These are phyloP conservation scores for Gamarada debralockiae DNA, from an alignment of 495 filamentous ascomycete species.

Conservation along the genomic window DNA sequence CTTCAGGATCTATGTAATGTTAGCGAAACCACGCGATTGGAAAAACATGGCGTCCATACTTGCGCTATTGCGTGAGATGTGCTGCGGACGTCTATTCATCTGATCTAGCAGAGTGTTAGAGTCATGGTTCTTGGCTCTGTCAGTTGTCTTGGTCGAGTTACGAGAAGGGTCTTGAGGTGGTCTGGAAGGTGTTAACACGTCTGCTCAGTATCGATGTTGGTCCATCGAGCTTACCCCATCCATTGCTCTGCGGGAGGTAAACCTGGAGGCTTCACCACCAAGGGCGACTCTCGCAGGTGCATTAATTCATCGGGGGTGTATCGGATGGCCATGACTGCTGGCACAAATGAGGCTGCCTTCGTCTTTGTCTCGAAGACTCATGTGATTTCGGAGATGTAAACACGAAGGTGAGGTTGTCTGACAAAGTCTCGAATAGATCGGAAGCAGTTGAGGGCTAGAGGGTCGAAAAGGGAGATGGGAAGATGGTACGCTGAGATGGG, in stretches of 20 bases:
- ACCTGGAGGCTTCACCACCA: conserved; percentile 73
- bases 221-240: conserved; percentile 79
- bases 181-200: conserved; percentile 21
- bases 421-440: not conserved
- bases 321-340: conserved; percentile 46
- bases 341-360: not conserved
- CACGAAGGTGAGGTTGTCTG: not conserved
- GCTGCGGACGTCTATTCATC: conserved; percentile 49
- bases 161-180: conserved; percentile 23
- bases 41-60: conserved; percentile 56
- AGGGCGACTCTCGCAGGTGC: conserved; percentile 72
- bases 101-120: conserved; percentile 40
- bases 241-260: conserved; percentile 93
- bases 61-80: conserved; percentile 45
- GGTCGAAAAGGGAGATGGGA: not conserved
- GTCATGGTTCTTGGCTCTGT: conserved; percentile 34
- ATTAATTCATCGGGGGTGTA: conserved; percentile 81
- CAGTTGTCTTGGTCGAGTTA: conserved; percentile 30
- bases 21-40: conserved; percentile 26
- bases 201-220: conserved; percentile 10
- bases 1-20: conserved; percentile 54
- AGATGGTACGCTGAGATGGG: not conserved
- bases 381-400: not conserved
- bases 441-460: too few relatives aligned
- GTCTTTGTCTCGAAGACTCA: conserved; percentile 6